Evolutionary conservation across 176 grass and related monocot species (phyloP), one percentile per base, ranked within the genome.

Genomic region (Saccharum officinarum): DNA sequence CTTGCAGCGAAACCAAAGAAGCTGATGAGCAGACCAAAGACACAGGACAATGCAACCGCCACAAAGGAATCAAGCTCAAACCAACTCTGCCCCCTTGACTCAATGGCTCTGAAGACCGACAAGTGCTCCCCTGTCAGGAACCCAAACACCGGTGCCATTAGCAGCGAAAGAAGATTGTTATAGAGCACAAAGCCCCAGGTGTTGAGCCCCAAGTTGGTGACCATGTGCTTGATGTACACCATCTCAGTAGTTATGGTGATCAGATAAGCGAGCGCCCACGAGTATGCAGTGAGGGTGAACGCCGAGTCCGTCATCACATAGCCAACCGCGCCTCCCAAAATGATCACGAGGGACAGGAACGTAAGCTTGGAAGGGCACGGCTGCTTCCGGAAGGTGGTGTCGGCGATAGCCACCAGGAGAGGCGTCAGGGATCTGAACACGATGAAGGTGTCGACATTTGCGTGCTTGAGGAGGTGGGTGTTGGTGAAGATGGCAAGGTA

Each of bases 401-500:
- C 93, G 3, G 87, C 90, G 13, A 95, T 73, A 13, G 93, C 93
- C 17, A 95, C 93, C 23, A 95, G 71, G 33, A 95, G 88, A 0
- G 93, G 93, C 1, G 86, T 89, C 50, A 91, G 62, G 6, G 93
- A 92, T 41, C 90, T 89, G 67, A 95, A 95, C 69, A 95, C 93
- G 16, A 92, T 92, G 55, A 95, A 95, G 2, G 93, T 95, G 36
- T 95, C 93, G 1, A 95, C 93, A 73, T 95, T 95, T 33, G 93
- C 90, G 15, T 92, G 90, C 78, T 86, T 85, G 34, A 95, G 85
- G 30, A 95, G 90, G 50, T 95, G 82, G 34, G 87, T 92, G 87
- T 95, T 92, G 61, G 93, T 95, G 74, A 92, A 95, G 62, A 95
- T 95, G 62, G 93, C 88, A 71, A 95, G 79, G 82, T 95, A 95